Evolutionary conservation across 129 eudicot species (phyloP), one percentile per base, ranked within the genome.

Genomic region (carrot (Daucus carota)): DNA sequence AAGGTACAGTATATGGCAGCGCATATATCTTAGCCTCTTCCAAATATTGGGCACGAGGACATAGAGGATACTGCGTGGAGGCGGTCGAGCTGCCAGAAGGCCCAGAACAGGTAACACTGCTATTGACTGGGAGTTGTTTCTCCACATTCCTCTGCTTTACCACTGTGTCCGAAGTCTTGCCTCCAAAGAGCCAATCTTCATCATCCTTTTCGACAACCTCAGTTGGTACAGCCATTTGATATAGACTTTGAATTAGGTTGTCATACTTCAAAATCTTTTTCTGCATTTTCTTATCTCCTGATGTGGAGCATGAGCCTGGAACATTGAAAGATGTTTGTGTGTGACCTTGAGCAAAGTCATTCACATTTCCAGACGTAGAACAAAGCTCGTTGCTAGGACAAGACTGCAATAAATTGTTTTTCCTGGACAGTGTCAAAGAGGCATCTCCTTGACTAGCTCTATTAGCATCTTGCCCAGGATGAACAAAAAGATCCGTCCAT

Each of bases 1-100:
- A 92, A 0, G 96, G 96, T 54, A 86, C 83, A 0, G 96, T 86
- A 47, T 54, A 92, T 0, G 98, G 98, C 81, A 92, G 40, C 0
- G 96, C 96, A 62, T 90, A 83, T 9, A 92, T 63, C 34, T 81
- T 94, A 29, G 72, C 96, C 18, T 90, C 94, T 0, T 79, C 82
- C 80, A 92, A 73, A 65, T 57, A 80, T 28, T 76, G 81, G 0
- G 92, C 93, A 60, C 85, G 29, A n/a, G 62, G 62, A n/a, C 17
- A 5, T 6, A 47, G 79, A 0, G 98, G 96, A 74, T 63, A 62
- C 12, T 13, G 72, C 4, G 47, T 16, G 0, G 81, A 66, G 78
- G 80, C 80, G 73, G 80, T n/a, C n/a, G n/a, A n/a, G n/a, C n/a
- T n/a, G n/a, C n/a, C n/a, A n/a, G n/a, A n/a, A n/a, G n/a, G n/a